Percentiles rank a stretch among this genome's conserved stretches.
phyloP scores from a whole-genome alignment of 306 rosid species.

The Trifolium dubium region DNA sequence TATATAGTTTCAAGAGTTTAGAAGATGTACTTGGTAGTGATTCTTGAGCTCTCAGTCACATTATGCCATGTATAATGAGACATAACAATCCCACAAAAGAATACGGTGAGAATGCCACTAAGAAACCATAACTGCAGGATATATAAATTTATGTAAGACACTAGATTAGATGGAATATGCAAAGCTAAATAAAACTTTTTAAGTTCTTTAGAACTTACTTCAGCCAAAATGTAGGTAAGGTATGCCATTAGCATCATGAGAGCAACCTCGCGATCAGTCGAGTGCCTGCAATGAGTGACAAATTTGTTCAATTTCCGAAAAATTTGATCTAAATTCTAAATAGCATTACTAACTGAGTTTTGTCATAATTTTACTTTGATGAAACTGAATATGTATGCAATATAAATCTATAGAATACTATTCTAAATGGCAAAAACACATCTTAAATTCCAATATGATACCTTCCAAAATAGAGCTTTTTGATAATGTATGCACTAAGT shows the following conservation, averaged over 20 bases:
- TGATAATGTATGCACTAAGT: conserved; percentile 85
- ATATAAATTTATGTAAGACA: conserved; percentile 35
- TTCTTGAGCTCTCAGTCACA: conserved; percentile 91
- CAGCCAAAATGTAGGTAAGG: conserved; percentile 95
- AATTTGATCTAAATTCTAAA: neutral
- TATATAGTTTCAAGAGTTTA: conserved; percentile 33
- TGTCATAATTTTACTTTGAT: conserved; percentile 3
- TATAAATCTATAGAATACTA: conserved; percentile 29
- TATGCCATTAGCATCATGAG: conserved; percentile 99
- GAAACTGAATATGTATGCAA: neutral
- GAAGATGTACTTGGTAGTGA: conserved; percentile 81
- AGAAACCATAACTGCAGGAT: conserved; percentile 77
- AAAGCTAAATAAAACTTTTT: neutral
- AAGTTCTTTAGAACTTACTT: conserved; percentile 63
- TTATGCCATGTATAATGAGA: conserved; percentile 99
- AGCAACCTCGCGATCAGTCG: conserved; percentile 97
- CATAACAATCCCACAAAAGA: conserved; percentile 98
- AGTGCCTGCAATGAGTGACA: conserved; percentile 70
- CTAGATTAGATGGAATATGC: conserved; percentile 19
- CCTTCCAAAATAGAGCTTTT: conserved; percentile 93
- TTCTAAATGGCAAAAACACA: conserved; percentile 19
- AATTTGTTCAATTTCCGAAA: conserved; percentile 20
- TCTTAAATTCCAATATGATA: conserved; percentile 36
- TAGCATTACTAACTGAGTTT: neutral
- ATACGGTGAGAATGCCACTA: conserved; percentile 98